A percentile compares a stretch with the other conserved stretches of the same genome.
Conservation (phyloP, 148 eudicot genomes). For the Rhododendron molle region DNA sequence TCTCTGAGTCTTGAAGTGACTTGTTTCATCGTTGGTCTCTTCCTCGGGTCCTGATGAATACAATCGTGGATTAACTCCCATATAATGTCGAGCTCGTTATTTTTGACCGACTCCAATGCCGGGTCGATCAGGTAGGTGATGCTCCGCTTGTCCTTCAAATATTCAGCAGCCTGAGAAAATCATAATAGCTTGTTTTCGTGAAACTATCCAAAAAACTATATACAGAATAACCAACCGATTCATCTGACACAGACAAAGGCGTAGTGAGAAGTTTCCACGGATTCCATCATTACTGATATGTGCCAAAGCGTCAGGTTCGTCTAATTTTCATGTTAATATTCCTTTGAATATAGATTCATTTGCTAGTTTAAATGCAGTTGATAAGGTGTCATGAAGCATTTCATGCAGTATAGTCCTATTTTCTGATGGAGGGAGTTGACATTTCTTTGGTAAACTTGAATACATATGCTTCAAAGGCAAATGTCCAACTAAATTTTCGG, state of each 20-base stretch:
- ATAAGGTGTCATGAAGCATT: neutral
- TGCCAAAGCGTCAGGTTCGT: neutral
- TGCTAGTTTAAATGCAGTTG: neutral
- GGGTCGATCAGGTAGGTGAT: conserved; percentile 54
- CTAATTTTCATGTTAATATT: neutral
- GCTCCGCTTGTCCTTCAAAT: conserved; percentile 37
- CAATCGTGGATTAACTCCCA: conserved; percentile 65
- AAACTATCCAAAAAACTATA: neutral
- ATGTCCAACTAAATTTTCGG: neutral
- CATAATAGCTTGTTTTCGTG: neutral
- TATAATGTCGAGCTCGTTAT: conserved; percentile 56
- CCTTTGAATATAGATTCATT: neutral
- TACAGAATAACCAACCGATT: neutral
- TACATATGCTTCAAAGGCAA: neutral
- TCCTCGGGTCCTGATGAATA: conserved; percentile 35
- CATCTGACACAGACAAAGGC: neutral
- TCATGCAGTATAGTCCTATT: neutral
- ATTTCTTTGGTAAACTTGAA: neutral
- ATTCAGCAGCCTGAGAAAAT: conserved; percentile 42
- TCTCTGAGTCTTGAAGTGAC: conserved; percentile 40
- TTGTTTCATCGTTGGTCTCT: conserved; percentile 58
- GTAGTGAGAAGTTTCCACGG: neutral
- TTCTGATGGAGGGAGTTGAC: neutral
- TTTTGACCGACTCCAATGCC: conserved; percentile 50
- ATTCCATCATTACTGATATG: neutral